Base-by-base conservation (phyloP, 2,329 filamentous ascomycete species). In the Aspergillus chevalieri region DNA sequence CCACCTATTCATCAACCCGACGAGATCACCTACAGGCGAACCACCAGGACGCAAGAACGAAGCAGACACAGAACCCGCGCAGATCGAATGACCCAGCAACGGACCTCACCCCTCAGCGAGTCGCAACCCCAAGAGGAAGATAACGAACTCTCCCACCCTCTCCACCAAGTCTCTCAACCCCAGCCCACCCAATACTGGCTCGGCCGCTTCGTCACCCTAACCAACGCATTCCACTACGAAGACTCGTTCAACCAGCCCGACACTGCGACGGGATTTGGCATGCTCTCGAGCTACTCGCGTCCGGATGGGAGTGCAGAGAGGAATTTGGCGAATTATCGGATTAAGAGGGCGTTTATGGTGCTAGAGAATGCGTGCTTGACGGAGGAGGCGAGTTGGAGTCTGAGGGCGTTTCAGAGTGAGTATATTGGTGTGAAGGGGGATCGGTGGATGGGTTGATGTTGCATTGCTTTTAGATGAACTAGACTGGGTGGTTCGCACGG, bases 341-440 rank as follows among this genome's bases (percentile, higher is more conserved):
- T 58, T 24, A 64, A 62, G 15, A 57, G 64, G 5, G 65, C 67
- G 4, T 70, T 71, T 47, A 59, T 61, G 52, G 58, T 66, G 6
- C 49, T 73, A 15, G 57, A 68, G 30, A 58, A 58, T 24, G 52
- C 61, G 1, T 72, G 70, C 52, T 38, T 55, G 28, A 68, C 68
- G 0, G 56, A 61, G 5, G 66, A 70, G 51, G 69, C 70, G 36
- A 59, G 50, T 21, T 51, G 47, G 14, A 71, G 69, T 51, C 55
- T 72, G 45, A 46, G 56, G 6, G 57, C 55, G 9, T 70, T 70
- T 47, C 53, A 59, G 34, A 36, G 50, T 4, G 57, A 52, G 34
- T 68, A 65, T 56, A 50, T 61, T 46, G 49, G 41, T 15, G 39
- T 52, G 14, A 55, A 52, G 49, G 57, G 60, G 21, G 56, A 56